Percentiles rank a stretch among this genome's conserved stretches.
Conservation (phyloP, 495 filamentous ascomycete genomes). For the Neurospora sp. region DNA sequence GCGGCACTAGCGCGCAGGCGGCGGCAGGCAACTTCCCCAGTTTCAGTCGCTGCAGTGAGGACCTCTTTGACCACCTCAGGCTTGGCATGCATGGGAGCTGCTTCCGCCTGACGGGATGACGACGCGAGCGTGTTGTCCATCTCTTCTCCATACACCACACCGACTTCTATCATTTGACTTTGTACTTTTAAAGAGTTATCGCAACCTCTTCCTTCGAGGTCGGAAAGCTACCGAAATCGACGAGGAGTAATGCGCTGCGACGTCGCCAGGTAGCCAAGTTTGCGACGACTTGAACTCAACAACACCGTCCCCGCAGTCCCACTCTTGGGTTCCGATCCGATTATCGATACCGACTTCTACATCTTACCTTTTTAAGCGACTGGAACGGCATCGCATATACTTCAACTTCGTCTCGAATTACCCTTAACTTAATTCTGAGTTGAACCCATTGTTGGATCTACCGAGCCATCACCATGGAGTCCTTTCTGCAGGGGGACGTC, state of each 20-base stretch:
- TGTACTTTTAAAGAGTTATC: not conserved
- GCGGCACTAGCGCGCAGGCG: not conserved
- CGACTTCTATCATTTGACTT: not conserved
- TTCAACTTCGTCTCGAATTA: too few relatives aligned
- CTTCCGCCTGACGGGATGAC: not conserved
- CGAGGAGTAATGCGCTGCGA: not conserved
- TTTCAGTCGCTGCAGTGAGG: not conserved
- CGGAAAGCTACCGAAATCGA: not conserved
- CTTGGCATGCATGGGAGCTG: not conserved
- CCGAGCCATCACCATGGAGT: conserved; percentile 19
- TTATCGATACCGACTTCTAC: not conserved
- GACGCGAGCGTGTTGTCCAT: not conserved
- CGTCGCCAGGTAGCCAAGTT: not conserved
- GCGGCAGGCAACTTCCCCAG: not conserved
- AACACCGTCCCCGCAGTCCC: not conserved
- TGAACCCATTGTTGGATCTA: not conserved
- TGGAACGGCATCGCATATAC: too few relatives aligned
- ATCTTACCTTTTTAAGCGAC: too few relatives aligned
- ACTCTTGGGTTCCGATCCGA: not conserved
- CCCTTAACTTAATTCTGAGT: too few relatives aligned
- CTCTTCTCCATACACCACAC: not conserved
- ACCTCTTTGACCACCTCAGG: not conserved
- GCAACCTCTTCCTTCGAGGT: not conserved
- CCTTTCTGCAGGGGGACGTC: conserved; percentile 22
- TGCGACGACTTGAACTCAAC: not conserved